Evolutionary conservation across 1,139 yeast genomes (phyloP).

Genomic region (Suhomyces panamericanus): DNA sequence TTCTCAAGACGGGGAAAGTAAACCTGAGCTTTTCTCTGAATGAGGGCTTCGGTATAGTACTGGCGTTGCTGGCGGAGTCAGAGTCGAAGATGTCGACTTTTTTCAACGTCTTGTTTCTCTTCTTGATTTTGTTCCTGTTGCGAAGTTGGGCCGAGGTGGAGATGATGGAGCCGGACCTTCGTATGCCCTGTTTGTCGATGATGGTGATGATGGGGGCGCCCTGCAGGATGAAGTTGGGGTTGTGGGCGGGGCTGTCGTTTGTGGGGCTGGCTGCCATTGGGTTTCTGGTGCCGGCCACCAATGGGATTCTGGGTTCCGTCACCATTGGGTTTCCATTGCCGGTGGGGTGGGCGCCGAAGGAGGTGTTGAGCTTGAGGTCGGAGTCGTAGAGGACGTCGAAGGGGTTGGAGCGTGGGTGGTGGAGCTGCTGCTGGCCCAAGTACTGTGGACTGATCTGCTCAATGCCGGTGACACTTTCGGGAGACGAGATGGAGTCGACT

Average conservation of each 20-base stretch:
- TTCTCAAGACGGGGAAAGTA: conserved; percentile 39
- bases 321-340: too few species aligned
- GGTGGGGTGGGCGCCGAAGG: neutral
- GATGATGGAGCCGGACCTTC: conserved; percentile 32
- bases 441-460: conserved; percentile 3
- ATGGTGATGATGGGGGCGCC: conserved; percentile 25
- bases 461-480: conserved; percentile 6
- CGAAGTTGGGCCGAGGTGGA: conserved; percentile 36
- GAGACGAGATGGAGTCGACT: conserved; percentile 10
- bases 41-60: neutral
- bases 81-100: conserved; percentile 12
- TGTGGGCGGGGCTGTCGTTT: neutral
- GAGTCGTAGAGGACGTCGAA: conserved; percentile 9
- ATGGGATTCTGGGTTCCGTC: too few species aligned
- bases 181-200: conserved; percentile 24
- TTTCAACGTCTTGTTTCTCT: conserved; percentile 33
- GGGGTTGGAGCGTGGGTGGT: conserved; percentile 9
- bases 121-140: conserved; percentile 31
- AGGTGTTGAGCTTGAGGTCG: neutral
- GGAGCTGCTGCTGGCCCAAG: conserved; percentile 7
- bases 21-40: conserved; percentile 18
- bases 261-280: too few species aligned
- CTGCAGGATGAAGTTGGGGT: neutral
- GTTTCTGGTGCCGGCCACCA: too few species aligned
- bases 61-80: conserved; percentile 3